These are phyloP conservation scores for Byssochlamys sp. DNA, from an alignment of 2,329 filamentous ascomycete species.

Conservation along the genomic window DNA sequence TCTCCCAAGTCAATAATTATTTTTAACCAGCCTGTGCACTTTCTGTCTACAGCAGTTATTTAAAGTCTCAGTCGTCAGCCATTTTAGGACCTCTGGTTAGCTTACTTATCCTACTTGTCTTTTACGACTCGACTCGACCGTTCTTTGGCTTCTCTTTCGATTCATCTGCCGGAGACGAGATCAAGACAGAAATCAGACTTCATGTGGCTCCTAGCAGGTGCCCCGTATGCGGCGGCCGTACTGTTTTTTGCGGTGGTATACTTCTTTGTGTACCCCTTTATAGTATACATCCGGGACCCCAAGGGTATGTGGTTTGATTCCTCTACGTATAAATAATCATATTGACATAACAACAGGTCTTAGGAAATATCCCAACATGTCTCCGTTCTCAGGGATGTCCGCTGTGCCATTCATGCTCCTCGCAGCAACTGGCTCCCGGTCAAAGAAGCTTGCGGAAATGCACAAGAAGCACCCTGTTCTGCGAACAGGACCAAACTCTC, in stretches of 20 bases:
- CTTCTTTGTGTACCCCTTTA: slow-evolving; percentile 16
- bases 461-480: slow-evolving; percentile 40
- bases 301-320: slow-evolving; percentile 11
- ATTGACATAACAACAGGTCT: slow-evolving; percentile 24
- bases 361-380: slow-evolving; percentile 39
- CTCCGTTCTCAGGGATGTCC: slow-evolving; percentile 36
- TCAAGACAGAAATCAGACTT: background rate
- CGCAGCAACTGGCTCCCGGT: slow-evolving; percentile 36
- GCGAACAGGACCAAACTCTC: slow-evolving; percentile 37
- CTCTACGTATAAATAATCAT: background rate
- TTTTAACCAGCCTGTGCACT: background rate
- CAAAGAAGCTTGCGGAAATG: slow-evolving; percentile 32
- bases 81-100: background rate
- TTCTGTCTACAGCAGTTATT: background rate
- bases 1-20: background rate
- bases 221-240: slow-evolving; percentile 16
- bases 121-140: background rate
- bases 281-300: slow-evolving; percentile 18
- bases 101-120: background rate
- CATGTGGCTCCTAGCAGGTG: slow-evolving; percentile 13
- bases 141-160: background rate
- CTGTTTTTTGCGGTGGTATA: slow-evolving; percentile 15
- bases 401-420: slow-evolving; percentile 41
- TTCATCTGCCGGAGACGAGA: background rate
- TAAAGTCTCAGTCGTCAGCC: background rate